Conservation (phyloP, 2,329 filamentous ascomycete genomes). For the Dactylellina cionopaga region DNA sequence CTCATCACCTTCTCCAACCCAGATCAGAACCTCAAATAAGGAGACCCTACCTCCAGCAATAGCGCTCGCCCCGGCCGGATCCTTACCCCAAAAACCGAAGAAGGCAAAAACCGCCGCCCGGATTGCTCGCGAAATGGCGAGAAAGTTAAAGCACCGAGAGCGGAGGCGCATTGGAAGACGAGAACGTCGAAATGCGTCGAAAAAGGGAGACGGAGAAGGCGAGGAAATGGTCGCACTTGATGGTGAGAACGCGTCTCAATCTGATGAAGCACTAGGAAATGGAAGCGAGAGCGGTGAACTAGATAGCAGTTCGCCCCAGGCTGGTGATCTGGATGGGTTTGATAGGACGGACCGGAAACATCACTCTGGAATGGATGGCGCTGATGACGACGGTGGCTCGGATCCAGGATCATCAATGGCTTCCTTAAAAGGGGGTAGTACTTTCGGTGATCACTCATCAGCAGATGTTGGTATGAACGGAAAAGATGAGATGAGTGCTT, state of each 20-base stretch:
- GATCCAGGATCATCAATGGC: constrained; percentile 22
- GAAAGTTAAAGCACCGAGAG: constrained; percentile 46
- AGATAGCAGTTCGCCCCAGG: constrained; percentile 17
- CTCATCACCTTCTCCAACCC: constrained; percentile 12
- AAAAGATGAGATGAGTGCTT: background rate
- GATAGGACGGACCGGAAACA: background rate
- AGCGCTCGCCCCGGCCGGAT: constrained; percentile 1
- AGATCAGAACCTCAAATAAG: background rate
- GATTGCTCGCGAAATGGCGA: constrained; percentile 47
- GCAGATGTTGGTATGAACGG: background rate
- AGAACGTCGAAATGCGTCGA: constrained; percentile 37
- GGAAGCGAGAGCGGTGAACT: constrained; percentile 47
- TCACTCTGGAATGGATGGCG: background rate
- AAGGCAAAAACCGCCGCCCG: constrained; percentile 47
- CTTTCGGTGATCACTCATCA: constrained; percentile 12
- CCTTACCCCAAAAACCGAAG: constrained; percentile 41
- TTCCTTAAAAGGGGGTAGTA: constrained; percentile 10
- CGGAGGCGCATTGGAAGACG: constrained; percentile 42
- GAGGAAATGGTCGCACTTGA: constrained; percentile 14
- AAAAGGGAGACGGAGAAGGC: constrained; percentile 28
- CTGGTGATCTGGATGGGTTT: background rate
- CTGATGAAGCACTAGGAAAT: constrained; percentile 21
- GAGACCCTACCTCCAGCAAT: background rate
- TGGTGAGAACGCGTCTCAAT: constrained; percentile 26
- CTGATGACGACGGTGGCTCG: constrained; percentile 20